Conservation (phyloP, 1,284 basidiomycete species). For the Leccinum fuscescens region DNA sequence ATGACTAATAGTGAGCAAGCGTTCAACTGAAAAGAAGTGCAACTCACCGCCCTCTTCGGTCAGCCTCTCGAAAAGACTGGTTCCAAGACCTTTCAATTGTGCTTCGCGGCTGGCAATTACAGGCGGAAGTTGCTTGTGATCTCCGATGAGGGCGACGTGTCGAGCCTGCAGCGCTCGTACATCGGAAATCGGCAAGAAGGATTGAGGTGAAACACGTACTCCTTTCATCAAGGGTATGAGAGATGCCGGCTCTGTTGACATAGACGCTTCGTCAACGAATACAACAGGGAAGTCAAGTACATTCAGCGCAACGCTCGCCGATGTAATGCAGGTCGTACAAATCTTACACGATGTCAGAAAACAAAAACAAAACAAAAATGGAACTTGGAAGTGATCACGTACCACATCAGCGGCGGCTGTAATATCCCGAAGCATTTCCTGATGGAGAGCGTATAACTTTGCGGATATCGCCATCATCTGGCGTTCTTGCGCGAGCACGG, state of each 20-base stretch:
- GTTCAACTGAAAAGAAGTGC: slow-evolving; percentile 6
- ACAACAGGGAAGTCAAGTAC: slow-evolving; percentile 91
- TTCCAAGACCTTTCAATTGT: slow-evolving; percentile 66
- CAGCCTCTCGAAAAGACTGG: slow-evolving; percentile 87
- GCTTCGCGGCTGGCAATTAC: slow-evolving; percentile 78
- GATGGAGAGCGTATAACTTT: slow-evolving; percentile 48
- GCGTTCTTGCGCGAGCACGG: slow-evolving; percentile 37
- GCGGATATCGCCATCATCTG: slow-evolving; percentile 36
- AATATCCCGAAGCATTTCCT: slow-evolving; percentile 61
- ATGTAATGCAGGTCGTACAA: slow-evolving; percentile 81
- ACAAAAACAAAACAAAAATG: slow-evolving; percentile 1
- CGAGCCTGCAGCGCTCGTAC: slow-evolving; percentile 49
- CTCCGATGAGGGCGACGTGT: slow-evolving; percentile 88
- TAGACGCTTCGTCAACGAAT: slow-evolving; percentile 92
- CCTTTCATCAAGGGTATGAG: slow-evolving; percentile 88
- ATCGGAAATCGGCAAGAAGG: slow-evolving; percentile 13
- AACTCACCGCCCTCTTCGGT: slow-evolving; percentile 73
- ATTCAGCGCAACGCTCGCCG: slow-evolving; percentile 57
- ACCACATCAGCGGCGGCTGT: slow-evolving; percentile 72
- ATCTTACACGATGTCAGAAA: slow-evolving; percentile 46
- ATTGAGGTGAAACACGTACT: slow-evolving; percentile 44
- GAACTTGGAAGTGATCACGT: slow-evolving; percentile 31
- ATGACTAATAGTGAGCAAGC: slow-evolving; percentile 18
- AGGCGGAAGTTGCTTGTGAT: slow-evolving; percentile 96
- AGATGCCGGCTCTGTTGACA: slow-evolving; percentile 91